These are phyloP conservation scores for Anthostomella pinea DNA, from an alignment of 2,329 filamentous ascomycete genomes.

Conservation along the genomic window DNA sequence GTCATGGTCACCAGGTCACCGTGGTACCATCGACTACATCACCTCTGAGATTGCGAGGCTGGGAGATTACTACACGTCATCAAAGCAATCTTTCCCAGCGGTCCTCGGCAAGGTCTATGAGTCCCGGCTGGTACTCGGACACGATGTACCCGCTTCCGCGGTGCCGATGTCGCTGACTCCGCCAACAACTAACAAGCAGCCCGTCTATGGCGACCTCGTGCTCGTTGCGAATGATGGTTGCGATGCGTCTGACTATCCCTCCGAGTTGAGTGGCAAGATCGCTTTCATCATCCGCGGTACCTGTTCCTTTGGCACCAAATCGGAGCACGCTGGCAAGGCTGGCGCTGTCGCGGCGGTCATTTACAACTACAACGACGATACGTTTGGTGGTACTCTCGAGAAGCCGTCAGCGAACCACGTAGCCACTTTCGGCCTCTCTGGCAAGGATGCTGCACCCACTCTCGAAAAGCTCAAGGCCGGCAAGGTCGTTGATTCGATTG, in stretches of 20 bases:
- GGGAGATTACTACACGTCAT: conserved; percentile 59
- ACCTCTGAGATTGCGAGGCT: conserved; percentile 51
- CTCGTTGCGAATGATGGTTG: conserved; percentile 64
- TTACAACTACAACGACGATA: conserved; percentile 68
- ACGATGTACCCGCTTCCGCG: conserved; percentile 48
- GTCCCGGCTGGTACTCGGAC: conserved; percentile 54
- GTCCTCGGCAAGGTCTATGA: conserved; percentile 59
- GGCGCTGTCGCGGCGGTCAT: conserved; percentile 70
- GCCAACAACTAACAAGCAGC: conserved; percentile 57
- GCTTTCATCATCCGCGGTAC: conserved; percentile 68
- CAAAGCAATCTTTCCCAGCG: conserved; percentile 63
- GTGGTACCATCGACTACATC: conserved; percentile 63
- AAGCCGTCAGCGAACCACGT: conserved; percentile 57
- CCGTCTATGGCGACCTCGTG: conserved; percentile 58
- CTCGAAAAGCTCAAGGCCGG: conserved; percentile 52
- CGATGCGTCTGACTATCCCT: conserved; percentile 59
- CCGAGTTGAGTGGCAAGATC: conserved; percentile 58
- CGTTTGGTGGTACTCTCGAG: conserved; percentile 67
- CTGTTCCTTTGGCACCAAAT: conserved; percentile 72
- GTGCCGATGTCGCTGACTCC: conserved; percentile 65
- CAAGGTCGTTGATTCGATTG: conserved; percentile 49
- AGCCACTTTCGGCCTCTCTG: conserved; percentile 65
- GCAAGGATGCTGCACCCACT: conserved; percentile 55
- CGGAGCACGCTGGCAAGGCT: conserved; percentile 62
- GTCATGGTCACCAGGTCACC: conserved; percentile 47